These are phyloP conservation scores for Parvularia atlantis DNA, from an alignment of 78 protist genomes.

Conservation along the genomic window DNA sequence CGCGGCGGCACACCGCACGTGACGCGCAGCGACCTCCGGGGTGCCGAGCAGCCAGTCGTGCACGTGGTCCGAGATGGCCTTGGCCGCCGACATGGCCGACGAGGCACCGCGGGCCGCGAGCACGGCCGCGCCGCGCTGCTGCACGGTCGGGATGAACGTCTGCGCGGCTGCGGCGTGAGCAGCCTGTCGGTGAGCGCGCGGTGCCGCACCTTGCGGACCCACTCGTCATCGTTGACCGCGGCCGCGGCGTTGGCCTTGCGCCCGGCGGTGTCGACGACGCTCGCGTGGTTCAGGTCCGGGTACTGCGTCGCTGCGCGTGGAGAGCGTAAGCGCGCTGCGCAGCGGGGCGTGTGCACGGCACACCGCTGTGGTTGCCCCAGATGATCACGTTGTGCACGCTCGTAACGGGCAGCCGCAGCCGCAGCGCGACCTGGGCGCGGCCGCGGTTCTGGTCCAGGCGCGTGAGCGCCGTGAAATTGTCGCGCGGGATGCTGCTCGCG, in stretches of 20 bases:
- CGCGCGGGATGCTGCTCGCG: slow-evolving; percentile 67
- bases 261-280: not conserved
- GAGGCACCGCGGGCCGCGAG: slow-evolving; percentile 56
- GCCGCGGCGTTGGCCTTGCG: not conserved
- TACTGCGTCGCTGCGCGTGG: slow-evolving; percentile 48
- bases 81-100: slow-evolving; percentile 76
- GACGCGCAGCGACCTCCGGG: too few species aligned
- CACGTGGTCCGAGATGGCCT: slow-evolving; percentile 66
- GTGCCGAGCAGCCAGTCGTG: slow-evolving; percentile 55
- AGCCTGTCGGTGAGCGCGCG: too few species aligned
- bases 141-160: slow-evolving; percentile 65
- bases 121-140: slow-evolving; percentile 87
- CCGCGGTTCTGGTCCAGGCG: slow-evolving; percentile 90
- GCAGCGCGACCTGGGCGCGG: slow-evolving; percentile 32
- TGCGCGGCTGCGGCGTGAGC: too few species aligned
- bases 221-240: slow-evolving; percentile 8
- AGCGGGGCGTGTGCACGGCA: too few species aligned
- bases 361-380: slow-evolving; percentile 96
- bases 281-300: slow-evolving; percentile 52
- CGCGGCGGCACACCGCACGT: too few species aligned
- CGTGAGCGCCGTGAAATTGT: slow-evolving; percentile 80
- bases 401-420: slow-evolving; percentile 25
- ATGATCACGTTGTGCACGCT: slow-evolving; percentile 59
- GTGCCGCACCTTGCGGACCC: not conserved
- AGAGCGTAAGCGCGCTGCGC: too few species aligned